A percentile compares a stretch with the other conserved stretches of the same genome.
phyloP scores from a whole-genome alignment of 805 yeast genomes.

The Debaryomyces hansenii region DNA sequence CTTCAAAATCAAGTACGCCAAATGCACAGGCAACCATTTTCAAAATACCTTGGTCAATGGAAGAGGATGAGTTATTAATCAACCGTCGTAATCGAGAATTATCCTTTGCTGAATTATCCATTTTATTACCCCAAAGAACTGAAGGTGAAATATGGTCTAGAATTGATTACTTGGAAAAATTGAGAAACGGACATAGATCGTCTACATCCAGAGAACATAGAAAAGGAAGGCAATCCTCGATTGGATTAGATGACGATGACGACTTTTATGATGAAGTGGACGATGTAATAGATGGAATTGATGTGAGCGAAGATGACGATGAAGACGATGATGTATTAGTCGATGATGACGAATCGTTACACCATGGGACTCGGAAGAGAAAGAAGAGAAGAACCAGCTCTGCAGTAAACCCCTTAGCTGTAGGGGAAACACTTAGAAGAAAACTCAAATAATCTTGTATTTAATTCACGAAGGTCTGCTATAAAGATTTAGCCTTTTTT shows the following conservation, averaged over 20 bases:
- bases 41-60: constrained; percentile 52
- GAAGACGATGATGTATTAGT: constrained; percentile 31
- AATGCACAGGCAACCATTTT: constrained; percentile 15
- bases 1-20: constrained; percentile 2
- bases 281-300: constrained; percentile 38
- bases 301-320: constrained; percentile 28
- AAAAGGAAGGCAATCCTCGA: constrained; percentile 37
- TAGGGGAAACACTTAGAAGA: constrained; percentile 11
- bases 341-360: constrained; percentile 35
- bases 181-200: constrained; percentile 32
- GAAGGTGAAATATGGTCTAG: constrained; percentile 73
- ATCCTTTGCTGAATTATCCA: constrained; percentile 69
- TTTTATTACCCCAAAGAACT: constrained; percentile 69
- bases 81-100: constrained; percentile 57
- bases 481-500: neutral
- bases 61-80: constrained; percentile 70
- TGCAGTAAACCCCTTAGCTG: constrained; percentile 41
- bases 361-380: constrained; percentile 19
- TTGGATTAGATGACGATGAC: constrained; percentile 44
- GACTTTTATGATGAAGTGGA: constrained; percentile 44
- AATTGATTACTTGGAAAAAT: constrained; percentile 47
- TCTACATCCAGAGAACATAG: constrained; percentile 24
- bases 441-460: constrained; percentile 6
- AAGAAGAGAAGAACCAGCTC: constrained; percentile 42
- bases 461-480: neutral